These are phyloP conservation scores for Noccaea caerulescens DNA, from an alignment of 345 rosid species.

Conservation along the genomic window DNA sequence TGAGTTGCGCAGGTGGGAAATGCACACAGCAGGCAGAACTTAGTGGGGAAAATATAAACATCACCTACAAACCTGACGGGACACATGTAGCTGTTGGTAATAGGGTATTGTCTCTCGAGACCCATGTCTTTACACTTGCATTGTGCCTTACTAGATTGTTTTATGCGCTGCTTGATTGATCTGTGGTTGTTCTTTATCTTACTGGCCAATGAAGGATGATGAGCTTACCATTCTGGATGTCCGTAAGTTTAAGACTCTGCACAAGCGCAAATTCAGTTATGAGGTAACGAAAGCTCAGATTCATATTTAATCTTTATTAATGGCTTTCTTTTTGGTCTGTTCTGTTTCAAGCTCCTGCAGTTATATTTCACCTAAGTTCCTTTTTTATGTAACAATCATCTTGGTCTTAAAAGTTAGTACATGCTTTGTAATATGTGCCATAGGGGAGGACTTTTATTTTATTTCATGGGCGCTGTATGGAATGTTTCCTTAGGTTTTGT, in stretches of 20 bases:
- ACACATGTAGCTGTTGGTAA: slow-evolving; percentile 94
- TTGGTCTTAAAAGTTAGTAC: slow-evolving; percentile 4
- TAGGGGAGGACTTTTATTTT: not conserved
- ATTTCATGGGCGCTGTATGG: not conserved
- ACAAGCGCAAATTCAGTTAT: slow-evolving; percentile 82
- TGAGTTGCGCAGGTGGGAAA: slow-evolving; percentile 72
- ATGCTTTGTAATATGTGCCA: slow-evolving; percentile 4
- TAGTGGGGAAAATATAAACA: slow-evolving; percentile 97
- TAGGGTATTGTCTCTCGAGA: slow-evolving; percentile 64
- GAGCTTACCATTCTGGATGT: slow-evolving; percentile 96
- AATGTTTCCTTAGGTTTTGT: slow-evolving; percentile 15
- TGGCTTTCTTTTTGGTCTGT: slow-evolving; percentile 1
- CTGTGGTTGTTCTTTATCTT: slow-evolving; percentile 27
- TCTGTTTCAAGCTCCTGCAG: not conserved
- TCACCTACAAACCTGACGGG: slow-evolving; percentile 93
- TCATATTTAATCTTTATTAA: not conserved
- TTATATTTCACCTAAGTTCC: not conserved
- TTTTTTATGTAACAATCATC: not conserved
- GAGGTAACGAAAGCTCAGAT: slow-evolving; percentile 59
- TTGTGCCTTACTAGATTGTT: slow-evolving; percentile 8
- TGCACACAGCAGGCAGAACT: slow-evolving; percentile 95
- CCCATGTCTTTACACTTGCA: slow-evolving; percentile 25
- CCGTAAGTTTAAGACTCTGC: slow-evolving; percentile 90
- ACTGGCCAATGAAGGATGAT: slow-evolving; percentile 64
- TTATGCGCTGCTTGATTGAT: slow-evolving; percentile 36